A percentile compares a stretch with the other conserved stretches of the same genome.
Evolutionary conservation across 208 protist genomes (phyloP).

Genomic region (Zelonia costaricensis): DNA sequence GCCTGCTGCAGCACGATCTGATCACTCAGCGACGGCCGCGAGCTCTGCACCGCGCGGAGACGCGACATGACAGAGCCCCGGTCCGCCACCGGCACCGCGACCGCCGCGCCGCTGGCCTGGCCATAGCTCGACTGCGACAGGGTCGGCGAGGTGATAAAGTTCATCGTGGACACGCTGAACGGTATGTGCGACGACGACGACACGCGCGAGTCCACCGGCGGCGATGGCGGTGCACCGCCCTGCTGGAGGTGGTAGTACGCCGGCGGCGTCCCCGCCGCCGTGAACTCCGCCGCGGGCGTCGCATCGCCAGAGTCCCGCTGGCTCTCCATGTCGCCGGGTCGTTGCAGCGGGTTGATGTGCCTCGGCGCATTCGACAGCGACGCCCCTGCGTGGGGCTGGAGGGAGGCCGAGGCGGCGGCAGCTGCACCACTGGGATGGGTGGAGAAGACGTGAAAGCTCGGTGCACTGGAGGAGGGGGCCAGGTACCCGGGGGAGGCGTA

Average conservation of each 20-base stretch:
- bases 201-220: neutral
- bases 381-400: slow-evolving; percentile 3
- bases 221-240: neutral
- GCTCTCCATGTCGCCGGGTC: neutral
- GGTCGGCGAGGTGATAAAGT: neutral
- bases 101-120: neutral
- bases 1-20: slow-evolving; percentile 1
- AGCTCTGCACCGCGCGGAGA: neutral
- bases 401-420: neutral
- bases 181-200: slow-evolving; percentile 1
- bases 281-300: neutral
- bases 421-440: slow-evolving; percentile 17
- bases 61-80: slow-evolving; percentile 7
- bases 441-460: slow-evolving; percentile 29
- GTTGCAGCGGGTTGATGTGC: neutral
- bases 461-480: neutral
- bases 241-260: neutral
- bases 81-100: neutral
- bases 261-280: neutral
- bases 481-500: slow-evolving; percentile 3
- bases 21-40: neutral
- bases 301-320: neutral
- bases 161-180: slow-evolving; percentile 3
- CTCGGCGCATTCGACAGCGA: neutral
- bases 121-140: slow-evolving; percentile 1